A percentile compares a stretch with the other conserved stretches of the same genome.
Conservation (phyloP, 495 filamentous ascomycete species). For the Sabuloglossum arenarium region DNA sequence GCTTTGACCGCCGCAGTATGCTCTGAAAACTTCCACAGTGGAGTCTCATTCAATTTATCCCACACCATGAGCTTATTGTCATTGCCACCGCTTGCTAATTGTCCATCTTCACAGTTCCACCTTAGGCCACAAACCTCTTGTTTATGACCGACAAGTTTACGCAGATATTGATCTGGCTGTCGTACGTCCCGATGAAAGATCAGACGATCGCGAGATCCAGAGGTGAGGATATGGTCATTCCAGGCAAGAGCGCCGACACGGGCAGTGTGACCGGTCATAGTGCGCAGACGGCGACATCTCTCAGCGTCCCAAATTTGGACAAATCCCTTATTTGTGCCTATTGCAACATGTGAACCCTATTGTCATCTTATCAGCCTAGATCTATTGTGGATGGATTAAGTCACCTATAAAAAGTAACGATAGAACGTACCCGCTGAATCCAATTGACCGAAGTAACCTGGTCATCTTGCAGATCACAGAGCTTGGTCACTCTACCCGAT, state of each 20-base stretch:
- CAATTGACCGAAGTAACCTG: constrained; percentile 90
- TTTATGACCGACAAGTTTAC: constrained; percentile 79
- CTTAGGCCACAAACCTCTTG: constrained; percentile 96
- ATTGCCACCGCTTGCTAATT: constrained; percentile 90
- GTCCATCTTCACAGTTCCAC: constrained; percentile 90
- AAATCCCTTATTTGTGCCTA: constrained; percentile 80
- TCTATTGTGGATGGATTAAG: neutral
- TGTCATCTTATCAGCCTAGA: neutral
- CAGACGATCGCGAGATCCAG: constrained; percentile 76
- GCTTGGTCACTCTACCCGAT: constrained; percentile 66
- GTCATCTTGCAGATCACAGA: constrained; percentile 85
- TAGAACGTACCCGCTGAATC: constrained; percentile 54
- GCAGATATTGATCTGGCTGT: constrained; percentile 73
- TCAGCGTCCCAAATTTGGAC: constrained; percentile 98
- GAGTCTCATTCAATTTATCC: constrained; percentile 77
- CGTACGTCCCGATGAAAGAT: constrained; percentile 94
- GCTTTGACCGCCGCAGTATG: constrained; percentile 94
- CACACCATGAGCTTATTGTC: constrained; percentile 98
- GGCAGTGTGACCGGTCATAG: constrained; percentile 89
- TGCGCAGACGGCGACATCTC: constrained; percentile 59
- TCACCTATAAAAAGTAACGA: constrained; percentile 4
- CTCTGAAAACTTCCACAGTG: constrained; percentile 77
- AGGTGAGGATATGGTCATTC: constrained; percentile 95
- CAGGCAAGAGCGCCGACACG: constrained; percentile 84
- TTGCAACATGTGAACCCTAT: constrained; percentile 79